Percentiles rank a stretch among this genome's conserved stretches.
Evolutionary conservation across 2,329 filamentous ascomycete genomes (phyloP).

Genomic region (Alternaria dauci): DNA sequence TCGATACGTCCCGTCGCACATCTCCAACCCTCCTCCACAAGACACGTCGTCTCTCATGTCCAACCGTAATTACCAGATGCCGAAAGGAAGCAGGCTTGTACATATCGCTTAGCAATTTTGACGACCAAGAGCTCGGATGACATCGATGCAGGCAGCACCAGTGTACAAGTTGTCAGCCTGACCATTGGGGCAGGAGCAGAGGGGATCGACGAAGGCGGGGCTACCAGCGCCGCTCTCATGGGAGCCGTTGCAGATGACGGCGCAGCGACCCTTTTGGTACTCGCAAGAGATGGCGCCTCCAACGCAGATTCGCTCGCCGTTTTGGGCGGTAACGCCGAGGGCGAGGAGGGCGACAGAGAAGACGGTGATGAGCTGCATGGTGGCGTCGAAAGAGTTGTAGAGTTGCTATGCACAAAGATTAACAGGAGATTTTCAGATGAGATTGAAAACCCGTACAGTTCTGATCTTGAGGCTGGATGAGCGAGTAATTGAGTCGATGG

Average conservation of each 20-base stretch:
- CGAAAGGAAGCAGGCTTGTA: slow-evolving; percentile 12
- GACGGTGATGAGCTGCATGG: neutral
- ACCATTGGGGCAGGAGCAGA: no score
- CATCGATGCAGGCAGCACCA: neutral
- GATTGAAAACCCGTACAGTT: neutral
- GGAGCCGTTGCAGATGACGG: neutral
- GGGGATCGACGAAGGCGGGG: no score
- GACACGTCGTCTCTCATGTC: neutral
- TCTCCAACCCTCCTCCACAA: neutral
- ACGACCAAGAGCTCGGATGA: neutral
- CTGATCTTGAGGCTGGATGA: neutral
- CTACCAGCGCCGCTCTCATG: neutral
- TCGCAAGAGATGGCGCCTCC: neutral
- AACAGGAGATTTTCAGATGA: neutral
- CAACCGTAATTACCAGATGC: neutral
- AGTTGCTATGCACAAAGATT: neutral
- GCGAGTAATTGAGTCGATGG: neutral
- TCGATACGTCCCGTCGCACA: neutral
- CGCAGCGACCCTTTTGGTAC: neutral
- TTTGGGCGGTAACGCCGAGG: neutral
- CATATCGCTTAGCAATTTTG: neutral
- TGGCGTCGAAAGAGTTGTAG: neutral
- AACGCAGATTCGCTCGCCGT: neutral
- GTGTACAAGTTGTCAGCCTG: neutral
- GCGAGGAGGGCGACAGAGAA: neutral